Evolutionary conservation across 768 basidiomycete species (phyloP), one percentile per base, ranked within the genome.

Genomic region (Macrolepiota dolichaula): DNA sequence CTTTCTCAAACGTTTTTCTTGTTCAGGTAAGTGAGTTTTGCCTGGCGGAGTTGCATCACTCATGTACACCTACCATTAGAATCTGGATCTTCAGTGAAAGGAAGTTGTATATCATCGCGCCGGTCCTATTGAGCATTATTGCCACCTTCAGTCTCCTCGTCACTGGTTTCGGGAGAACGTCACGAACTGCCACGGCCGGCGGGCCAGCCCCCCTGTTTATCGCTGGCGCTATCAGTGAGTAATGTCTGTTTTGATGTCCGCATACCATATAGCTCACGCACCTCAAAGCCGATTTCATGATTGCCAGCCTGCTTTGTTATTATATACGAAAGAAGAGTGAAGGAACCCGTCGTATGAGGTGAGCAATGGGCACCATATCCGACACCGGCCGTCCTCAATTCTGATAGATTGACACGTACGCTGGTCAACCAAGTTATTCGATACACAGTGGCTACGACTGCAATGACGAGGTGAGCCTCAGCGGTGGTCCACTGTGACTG

Each of bases 1-100:
- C 25, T 63, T 25, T 67, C 64, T 25, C 66, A 65, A 46, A n/a
- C 40, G 5, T 65, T 64, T 32, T 68, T 67, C 35, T 52, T 68
- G 15, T 38, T 49, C 19, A 54, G 67, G 65, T 64, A n/a, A 22
- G 62, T 58, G 5, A n/a, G 10, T 12, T 47, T 19, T 15, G 38
- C 27, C 50, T 35, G 22, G 25, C 52, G 36, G 22, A 1, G 19
- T n/a, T 15, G 7, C 17, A 32, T 32, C 29, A 51, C 49, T 52
- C 46, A 52, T 53, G 29, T 17, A 32, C 13, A 10, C 13, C 19
- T 47, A 32, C 37, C 22, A 6, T 56, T 49, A 66, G 65, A 27
- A 59, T 66, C 4, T 66, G 63, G 65, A 32, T 46, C 13, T 61
- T 66, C 42, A 66, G 63, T 53, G 22, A 62, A 27, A 37, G 53